phyloP scores from a whole-genome alignment of 164 flowering plant species.

The Umbellularia californica region DNA sequence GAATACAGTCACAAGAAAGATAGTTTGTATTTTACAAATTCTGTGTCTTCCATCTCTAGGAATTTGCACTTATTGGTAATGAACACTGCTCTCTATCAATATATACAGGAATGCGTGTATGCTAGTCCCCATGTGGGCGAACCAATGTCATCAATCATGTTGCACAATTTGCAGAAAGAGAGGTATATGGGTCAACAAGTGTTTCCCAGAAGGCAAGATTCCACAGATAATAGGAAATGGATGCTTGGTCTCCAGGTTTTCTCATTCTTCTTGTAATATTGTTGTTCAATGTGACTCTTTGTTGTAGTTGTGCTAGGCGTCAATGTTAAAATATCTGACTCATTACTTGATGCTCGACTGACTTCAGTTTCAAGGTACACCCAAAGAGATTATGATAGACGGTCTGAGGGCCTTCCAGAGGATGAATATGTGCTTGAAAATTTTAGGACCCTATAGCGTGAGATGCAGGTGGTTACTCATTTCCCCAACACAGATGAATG shows the following conservation, averaged over 20 bases:
- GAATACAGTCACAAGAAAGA: too few relatives aligned
- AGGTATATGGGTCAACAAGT: constrained; percentile 43
- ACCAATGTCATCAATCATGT: constrained; percentile 28
- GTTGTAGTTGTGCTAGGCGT: neutral
- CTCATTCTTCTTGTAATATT: too few relatives aligned
- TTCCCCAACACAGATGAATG: constrained; percentile 5
- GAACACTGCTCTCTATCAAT: neutral
- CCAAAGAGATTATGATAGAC: constrained; percentile 24
- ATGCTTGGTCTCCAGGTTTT: constrained; percentile 76
- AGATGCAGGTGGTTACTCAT: constrained; percentile 27
- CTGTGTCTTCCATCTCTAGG: too few relatives aligned
- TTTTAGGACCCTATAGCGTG: constrained; percentile 26
- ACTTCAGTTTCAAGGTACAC: constrained; percentile 21
- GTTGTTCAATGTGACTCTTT: constrained; percentile 10
- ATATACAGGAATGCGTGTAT: constrained; percentile 30
- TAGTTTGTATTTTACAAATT: too few relatives aligned
- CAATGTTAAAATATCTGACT: too few relatives aligned
- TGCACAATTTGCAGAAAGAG: constrained; percentile 21
- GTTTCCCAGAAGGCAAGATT: constrained; percentile 39
- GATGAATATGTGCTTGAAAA: constrained; percentile 31
- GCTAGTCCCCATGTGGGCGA: constrained; percentile 34
- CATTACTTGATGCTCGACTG: neutral
- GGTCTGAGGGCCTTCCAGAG: constrained; percentile 21
- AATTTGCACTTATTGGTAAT: neutral
- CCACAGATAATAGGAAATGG: constrained; percentile 62